A percentile compares a stretch with the other conserved stretches of the same genome.
These are phyloP conservation scores for Apophysomyces variabilis DNA, from an alignment of 371 early-diverging fungal genomes.

Conservation along the genomic window DNA sequence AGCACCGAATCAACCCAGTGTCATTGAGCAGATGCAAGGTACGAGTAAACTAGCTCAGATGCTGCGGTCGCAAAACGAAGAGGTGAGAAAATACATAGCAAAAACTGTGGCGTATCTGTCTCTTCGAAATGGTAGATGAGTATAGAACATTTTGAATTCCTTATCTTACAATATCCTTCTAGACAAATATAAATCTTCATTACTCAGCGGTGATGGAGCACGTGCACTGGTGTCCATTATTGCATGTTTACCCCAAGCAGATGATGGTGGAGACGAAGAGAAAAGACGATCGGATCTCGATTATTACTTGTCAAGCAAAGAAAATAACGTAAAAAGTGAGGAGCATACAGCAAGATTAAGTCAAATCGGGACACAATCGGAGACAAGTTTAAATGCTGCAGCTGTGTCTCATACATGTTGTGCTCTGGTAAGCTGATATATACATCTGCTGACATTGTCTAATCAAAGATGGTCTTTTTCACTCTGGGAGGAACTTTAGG, in stretches of 20 bases:
- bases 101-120: conserved; percentile 66
- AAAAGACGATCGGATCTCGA: conserved; percentile 16
- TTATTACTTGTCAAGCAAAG: conserved; percentile 20
- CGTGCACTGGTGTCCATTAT: conserved; percentile 48
- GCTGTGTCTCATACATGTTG: conserved; percentile 64
- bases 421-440: conserved; percentile 39
- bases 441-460: background rate
- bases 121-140: conserved; percentile 52
- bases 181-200: conserved; percentile 60
- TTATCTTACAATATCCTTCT: background rate
- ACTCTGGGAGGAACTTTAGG: conserved; percentile 20
- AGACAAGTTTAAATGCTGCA: conserved; percentile 29
- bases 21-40: conserved; percentile 41
- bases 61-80: conserved; percentile 37
- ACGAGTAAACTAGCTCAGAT: conserved; percentile 37
- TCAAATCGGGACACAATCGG: background rate
- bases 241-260: conserved; percentile 29
- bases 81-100: conserved; percentile 59
- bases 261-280: conserved; percentile 6
- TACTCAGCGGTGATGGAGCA: conserved; percentile 55
- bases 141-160: background rate
- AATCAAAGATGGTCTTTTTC: background rate
- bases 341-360: background rate
- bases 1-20: conserved; percentile 42
- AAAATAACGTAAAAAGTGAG: background rate